These are phyloP conservation scores for Puccinia horiana DNA, from an alignment of 1,284 basidiomycete species.

Conservation along the genomic window DNA sequence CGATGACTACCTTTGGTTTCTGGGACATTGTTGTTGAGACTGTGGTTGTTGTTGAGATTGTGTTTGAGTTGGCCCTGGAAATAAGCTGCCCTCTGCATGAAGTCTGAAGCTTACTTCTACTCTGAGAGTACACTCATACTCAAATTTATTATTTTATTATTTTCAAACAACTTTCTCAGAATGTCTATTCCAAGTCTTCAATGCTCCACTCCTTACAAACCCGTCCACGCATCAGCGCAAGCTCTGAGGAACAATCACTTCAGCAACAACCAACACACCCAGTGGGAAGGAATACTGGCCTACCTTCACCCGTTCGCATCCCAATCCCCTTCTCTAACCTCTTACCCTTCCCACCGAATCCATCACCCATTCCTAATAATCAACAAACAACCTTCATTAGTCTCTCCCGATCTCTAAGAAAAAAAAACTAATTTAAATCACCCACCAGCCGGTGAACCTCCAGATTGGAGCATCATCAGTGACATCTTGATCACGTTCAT, in stretches of 20 bases:
- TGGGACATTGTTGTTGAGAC: neutral
- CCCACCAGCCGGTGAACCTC: constrained; percentile 41
- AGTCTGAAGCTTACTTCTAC: no score
- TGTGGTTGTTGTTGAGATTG: neutral
- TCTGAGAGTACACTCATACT: no score
- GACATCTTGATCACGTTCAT: constrained; percentile 57
- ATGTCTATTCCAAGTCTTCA: constrained; percentile 24
- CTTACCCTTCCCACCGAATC: constrained; percentile 55
- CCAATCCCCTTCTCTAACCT: constrained; percentile 57
- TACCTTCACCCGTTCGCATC: constrained; percentile 52
- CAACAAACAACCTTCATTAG: neutral
- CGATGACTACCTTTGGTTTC: constrained; percentile 59
- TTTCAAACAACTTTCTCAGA: no score
- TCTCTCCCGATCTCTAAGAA: neutral
- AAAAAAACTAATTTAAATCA: neutral
- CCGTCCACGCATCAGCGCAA: constrained; percentile 43
- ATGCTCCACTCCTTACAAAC: constrained; percentile 21
- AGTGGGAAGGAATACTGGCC: neutral
- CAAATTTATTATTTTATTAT: no score
- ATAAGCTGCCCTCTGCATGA: no score
- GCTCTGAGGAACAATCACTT: constrained; percentile 1
- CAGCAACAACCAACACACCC: neutral
- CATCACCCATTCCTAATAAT: constrained; percentile 55
- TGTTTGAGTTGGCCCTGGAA: no score
- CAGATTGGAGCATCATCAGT: constrained; percentile 55